Evolutionary conservation across 805 yeast genomes (phyloP).

Genomic region (Candida dendrica): DNA sequence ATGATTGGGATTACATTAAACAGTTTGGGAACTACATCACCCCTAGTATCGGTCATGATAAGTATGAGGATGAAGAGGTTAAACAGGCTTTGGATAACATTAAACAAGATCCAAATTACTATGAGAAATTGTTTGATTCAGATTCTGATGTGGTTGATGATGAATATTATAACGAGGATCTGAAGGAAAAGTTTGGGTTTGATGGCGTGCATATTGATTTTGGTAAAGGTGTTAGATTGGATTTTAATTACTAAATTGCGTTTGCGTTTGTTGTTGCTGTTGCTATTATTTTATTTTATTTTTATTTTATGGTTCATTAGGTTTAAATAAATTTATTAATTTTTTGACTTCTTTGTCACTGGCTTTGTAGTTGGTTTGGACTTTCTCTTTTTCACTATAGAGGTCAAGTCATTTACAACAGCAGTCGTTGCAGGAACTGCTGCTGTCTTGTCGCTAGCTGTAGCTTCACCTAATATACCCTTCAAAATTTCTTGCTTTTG

Average conservation of each 20-base stretch:
- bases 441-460: conserved; percentile 15
- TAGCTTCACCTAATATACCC: conserved; percentile 47
- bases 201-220: conserved; percentile 6
- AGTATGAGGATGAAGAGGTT: conserved; percentile 4
- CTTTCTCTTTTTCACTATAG: conserved; percentile 53
- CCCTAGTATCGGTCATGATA: conserved; percentile 3
- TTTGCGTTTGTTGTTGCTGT: too few species aligned
- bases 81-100: conserved; percentile 1
- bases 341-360: conserved; percentile 8
- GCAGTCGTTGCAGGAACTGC: conserved; percentile 2
- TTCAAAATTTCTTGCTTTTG: conserved; percentile 47
- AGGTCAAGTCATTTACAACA: conserved; percentile 53
- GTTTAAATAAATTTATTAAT: too few species aligned
- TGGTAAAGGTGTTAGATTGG: not conserved
- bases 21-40: conserved; percentile 9
- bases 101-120: not conserved
- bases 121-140: conserved; percentile 2
- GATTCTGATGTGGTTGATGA: conserved; percentile 1
- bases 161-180: conserved; percentile 1
- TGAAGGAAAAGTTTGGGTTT: conserved; percentile 17
- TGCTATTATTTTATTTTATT: too few species aligned
- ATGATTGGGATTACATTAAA: conserved; percentile 13
- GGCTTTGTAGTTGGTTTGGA: conserved; percentile 8
- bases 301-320: too few species aligned
- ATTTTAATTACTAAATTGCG: too few species aligned